phyloP scores from a whole-genome alignment of 768 basidiomycete species.

The Suillus ampliporus region DNA sequence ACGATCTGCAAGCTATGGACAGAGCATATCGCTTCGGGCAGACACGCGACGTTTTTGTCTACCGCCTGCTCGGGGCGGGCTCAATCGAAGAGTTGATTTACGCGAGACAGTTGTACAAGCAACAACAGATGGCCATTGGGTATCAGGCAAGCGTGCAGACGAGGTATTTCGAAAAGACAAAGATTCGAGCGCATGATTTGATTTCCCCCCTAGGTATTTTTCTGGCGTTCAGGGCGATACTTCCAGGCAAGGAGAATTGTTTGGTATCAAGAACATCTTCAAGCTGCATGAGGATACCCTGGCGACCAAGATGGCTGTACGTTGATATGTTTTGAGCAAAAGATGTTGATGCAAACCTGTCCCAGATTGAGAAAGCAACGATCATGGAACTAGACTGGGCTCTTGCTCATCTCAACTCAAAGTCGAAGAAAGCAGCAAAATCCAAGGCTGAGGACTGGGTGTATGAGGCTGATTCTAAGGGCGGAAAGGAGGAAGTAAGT shows the following conservation, averaged over 20 bases:
- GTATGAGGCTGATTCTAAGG: constrained; percentile 51
- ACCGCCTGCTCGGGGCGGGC: constrained; percentile 83
- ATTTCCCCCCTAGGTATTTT: constrained; percentile 60
- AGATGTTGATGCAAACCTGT: not conserved
- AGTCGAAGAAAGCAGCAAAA: constrained; percentile 40
- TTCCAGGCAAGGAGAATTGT: constrained; percentile 78
- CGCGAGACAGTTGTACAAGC: constrained; percentile 90
- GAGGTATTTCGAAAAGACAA: constrained; percentile 44
- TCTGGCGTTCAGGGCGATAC: constrained; percentile 83
- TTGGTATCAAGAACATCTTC: constrained; percentile 88
- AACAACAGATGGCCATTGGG: constrained; percentile 92
- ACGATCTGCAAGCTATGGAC: constrained; percentile 94
- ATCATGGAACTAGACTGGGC: constrained; percentile 84
- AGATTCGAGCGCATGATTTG: not conserved
- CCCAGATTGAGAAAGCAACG: constrained; percentile 79
- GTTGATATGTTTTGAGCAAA: constrained; percentile 21
- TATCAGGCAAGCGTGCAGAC: constrained; percentile 87
- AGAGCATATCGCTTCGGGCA: constrained; percentile 88
- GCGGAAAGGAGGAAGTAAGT: constrained; percentile 43
- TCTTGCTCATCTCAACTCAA: constrained; percentile 63
- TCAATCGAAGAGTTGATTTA: constrained; percentile 90
- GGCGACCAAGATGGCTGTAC: constrained; percentile 76
- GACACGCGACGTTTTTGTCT: constrained; percentile 83
- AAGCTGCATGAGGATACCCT: constrained; percentile 70
- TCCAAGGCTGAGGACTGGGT: constrained; percentile 46